Percentiles rank a stretch among this genome's conserved stretches.
Conservation (phyloP, 2,329 filamentous ascomycete genomes). For the Neurospora crassa region DNA sequence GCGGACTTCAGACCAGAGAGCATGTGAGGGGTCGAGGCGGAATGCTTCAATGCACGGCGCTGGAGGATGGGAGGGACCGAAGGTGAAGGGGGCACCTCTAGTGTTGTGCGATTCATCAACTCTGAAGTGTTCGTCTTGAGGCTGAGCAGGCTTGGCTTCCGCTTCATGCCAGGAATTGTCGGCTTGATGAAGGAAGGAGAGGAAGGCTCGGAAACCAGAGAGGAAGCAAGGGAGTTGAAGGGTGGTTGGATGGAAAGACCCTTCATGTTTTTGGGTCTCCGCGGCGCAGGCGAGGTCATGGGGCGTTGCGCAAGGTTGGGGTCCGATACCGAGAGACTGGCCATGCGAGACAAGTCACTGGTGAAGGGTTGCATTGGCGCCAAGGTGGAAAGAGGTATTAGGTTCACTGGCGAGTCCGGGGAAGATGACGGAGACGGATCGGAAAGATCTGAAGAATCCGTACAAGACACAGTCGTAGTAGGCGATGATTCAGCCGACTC, state of each 20-base stretch:
- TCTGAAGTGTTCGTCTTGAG: conserved; percentile 61
- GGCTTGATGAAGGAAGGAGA: conserved; percentile 77
- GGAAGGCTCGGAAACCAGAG: conserved; percentile 53
- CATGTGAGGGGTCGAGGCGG: conserved; percentile 59
- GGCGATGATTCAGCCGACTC: conserved; percentile 91
- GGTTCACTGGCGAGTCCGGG: conserved; percentile 75
- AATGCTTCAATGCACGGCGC: conserved; percentile 55
- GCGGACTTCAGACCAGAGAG: conserved; percentile 48
- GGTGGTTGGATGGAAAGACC: conserved; percentile 69
- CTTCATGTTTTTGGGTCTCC: conserved; percentile 74
- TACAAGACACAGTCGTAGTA: conserved; percentile 85
- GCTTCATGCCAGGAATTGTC: conserved; percentile 57
- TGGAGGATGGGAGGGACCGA: conserved; percentile 49
- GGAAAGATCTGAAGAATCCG: conserved; percentile 81
- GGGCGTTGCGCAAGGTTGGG: conserved; percentile 38
- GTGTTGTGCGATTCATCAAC: conserved; percentile 36
- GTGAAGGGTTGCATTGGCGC: conserved; percentile 46
- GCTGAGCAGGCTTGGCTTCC: conserved; percentile 70
- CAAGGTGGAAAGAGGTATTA: conserved; percentile 62
- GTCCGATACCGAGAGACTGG: conserved; percentile 37
- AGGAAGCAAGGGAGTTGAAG: conserved; percentile 37
- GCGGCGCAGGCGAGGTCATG: conserved; percentile 59
- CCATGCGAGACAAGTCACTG: conserved; percentile 33
- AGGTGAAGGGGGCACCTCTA: conserved; percentile 48
- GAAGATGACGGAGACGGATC: conserved; percentile 89